Percentiles rank a stretch among this genome's conserved stretches.
These are phyloP conservation scores for Aristolochia californica DNA, from an alignment of 164 flowering plant genomes.

Conservation along the genomic window DNA sequence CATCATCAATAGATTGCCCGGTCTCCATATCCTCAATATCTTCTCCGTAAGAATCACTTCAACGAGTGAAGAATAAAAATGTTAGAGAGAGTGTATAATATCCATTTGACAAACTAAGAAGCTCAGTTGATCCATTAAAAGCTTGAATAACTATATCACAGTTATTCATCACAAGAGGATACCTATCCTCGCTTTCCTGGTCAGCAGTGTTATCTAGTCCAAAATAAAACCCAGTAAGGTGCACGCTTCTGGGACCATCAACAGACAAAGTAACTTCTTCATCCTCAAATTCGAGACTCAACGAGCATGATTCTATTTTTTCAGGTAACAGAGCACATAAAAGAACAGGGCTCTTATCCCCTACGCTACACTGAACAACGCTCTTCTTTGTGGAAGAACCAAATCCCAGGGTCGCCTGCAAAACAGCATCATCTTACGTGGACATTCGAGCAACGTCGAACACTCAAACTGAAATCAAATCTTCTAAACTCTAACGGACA, in stretches of 20 bases:
- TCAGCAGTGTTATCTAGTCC: neutral
- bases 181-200: slow-evolving; percentile 33
- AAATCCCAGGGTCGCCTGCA: slow-evolving; percentile 75
- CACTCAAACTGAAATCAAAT: neutral
- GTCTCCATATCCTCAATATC: slow-evolving; percentile 48
- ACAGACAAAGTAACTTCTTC: slow-evolving; percentile 69
- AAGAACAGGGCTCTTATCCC: slow-evolving; percentile 45
- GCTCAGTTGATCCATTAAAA: too few species aligned
- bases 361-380: slow-evolving; percentile 55
- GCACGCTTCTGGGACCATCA: slow-evolving; percentile 60
- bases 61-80: slow-evolving; percentile 9
- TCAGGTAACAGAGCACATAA: slow-evolving; percentile 68
- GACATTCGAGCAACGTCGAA: slow-evolving; percentile 18
- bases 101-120: too few species aligned
- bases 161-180: slow-evolving; percentile 27
- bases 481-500: neutral
- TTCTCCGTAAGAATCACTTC: slow-evolving; percentile 60
- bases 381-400: slow-evolving; percentile 53
- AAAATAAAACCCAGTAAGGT: slow-evolving; percentile 66
- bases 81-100: too few species aligned
- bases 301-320: slow-evolving; percentile 45
- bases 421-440: slow-evolving; percentile 43
- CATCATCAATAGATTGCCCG: slow-evolving; percentile 40
- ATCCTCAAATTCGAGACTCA: slow-evolving; percentile 76
- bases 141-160: neutral